Base-by-base conservation (phyloP, 108 stramenopile genomes). In the Skeletonema marinoi region DNA sequence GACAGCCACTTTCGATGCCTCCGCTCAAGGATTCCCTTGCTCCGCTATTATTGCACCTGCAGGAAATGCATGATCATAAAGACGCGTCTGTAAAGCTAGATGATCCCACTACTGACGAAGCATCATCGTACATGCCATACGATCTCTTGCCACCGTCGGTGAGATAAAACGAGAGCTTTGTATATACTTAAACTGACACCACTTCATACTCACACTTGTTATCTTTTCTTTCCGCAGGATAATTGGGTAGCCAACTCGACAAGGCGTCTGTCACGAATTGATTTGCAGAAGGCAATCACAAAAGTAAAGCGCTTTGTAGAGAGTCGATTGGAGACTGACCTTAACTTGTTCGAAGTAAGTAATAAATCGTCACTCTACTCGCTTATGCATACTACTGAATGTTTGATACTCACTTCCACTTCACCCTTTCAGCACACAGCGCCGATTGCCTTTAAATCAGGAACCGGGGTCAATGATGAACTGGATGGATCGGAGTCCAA, bases 381-480 rank as follows among this genome's bases (percentile, higher is more conserved):
- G 32, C 17, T 72, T 60, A 19, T 29, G 11, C 32, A 13, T 50
- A 68, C 31, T 19, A 33, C 16, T 69, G 7, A 17, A 32, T 50
- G n/a, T 39, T 48, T 44, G 36, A 65, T 17, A 68, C 48, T 60
- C 46, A 21, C 42, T 41, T n/a, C 58, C 65, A 59, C 44, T 33
- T 62, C 4, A 33, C 60, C 32, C 0, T 32, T 38, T 33, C n/a
- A 80, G 82, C 82, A 83, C 67, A 71, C 85, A 29, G 25, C 82
- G 0, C 86, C 86, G 3, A 68, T 87, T 13, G 83, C 86, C 9
- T 87, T 84, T 62, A 25, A 59, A 32, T 35, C 46, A 17, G 78
- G 78, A 3, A 85, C 84, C 1, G 86, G 83, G n/a, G 83, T 87
- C 16, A 87, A 83, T 46, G 86, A 87, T 60, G 83, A 87, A 54